phyloP scores from a whole-genome alignment of 768 basidiomycete species.

The Exsudoporus frostii region DNA sequence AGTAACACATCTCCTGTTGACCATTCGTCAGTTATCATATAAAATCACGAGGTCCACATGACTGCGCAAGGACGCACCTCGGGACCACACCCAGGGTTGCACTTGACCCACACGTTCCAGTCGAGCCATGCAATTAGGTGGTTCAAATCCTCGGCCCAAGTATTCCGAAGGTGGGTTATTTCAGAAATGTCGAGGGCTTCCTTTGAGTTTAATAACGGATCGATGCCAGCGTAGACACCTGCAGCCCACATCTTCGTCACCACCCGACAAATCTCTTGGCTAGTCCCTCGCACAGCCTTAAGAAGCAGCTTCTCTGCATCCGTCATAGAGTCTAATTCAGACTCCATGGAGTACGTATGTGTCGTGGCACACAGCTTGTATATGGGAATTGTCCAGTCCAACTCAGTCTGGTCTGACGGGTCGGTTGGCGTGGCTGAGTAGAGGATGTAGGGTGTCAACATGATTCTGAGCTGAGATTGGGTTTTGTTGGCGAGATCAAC shows the following conservation, averaged over 20 bases:
- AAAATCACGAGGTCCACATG: too few relatives aligned
- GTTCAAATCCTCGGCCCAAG: slow-evolving; percentile 37
- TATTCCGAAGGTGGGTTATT: slow-evolving; percentile 7
- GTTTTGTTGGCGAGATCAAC: slow-evolving; percentile 8
- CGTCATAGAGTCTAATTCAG: slow-evolving; percentile 16
- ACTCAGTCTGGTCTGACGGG: background rate
- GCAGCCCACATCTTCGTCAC: slow-evolving; percentile 47
- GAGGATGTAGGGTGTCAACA: slow-evolving; percentile 31
- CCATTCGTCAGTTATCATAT: background rate
- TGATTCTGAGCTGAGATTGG: slow-evolving; percentile 25
- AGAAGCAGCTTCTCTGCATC: slow-evolving; percentile 30
- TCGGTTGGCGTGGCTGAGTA: slow-evolving; percentile 5
- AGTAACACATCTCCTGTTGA: slow-evolving; percentile 25
- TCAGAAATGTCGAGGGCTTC: background rate
- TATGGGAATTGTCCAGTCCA: slow-evolving; percentile 30
- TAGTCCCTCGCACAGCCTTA: slow-evolving; percentile 31
- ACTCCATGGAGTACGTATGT: slow-evolving; percentile 19
- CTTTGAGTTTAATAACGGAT: slow-evolving; percentile 2
- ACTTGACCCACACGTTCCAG: slow-evolving; percentile 51
- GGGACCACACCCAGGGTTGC: slow-evolving; percentile 42
- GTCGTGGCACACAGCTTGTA: slow-evolving; percentile 30
- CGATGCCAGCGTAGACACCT: slow-evolving; percentile 28
- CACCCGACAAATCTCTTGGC: slow-evolving; percentile 44
- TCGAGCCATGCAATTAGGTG: slow-evolving; percentile 49
- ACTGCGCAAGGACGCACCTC: slow-evolving; percentile 35